Evolutionary conservation across 441 rosid genomes (phyloP).

Genomic region (Populus hybrid): DNA sequence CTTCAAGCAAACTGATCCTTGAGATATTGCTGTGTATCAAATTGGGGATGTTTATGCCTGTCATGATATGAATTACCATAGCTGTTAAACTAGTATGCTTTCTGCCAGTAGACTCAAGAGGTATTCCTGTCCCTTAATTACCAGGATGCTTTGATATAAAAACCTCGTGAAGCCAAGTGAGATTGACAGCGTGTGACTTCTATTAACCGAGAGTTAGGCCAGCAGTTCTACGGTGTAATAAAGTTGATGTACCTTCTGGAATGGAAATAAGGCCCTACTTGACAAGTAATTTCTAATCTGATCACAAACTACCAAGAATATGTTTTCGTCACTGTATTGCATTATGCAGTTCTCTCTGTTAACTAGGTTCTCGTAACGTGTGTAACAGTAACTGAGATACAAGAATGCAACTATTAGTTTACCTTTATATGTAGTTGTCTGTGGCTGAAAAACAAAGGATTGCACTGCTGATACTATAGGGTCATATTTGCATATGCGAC

Average conservation of each 20-base stretch:
- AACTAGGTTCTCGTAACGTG: too few relatives aligned
- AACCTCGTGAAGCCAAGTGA: neutral
- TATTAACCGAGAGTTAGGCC: neutral
- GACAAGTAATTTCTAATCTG: neutral
- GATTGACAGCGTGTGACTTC: neutral
- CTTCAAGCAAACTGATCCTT: constrained; percentile 29
- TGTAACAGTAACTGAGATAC: too few relatives aligned
- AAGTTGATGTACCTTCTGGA: neutral
- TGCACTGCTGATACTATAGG: too few relatives aligned
- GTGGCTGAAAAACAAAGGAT: too few relatives aligned
- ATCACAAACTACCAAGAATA: neutral
- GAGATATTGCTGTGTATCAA: constrained; percentile 3
- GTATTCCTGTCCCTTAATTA: neutral
- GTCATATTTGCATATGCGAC: too few relatives aligned
- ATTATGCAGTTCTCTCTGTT: neutral
- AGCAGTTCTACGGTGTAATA: neutral
- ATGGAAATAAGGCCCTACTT: neutral
- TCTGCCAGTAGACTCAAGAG: neutral
- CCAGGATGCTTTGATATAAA: neutral
- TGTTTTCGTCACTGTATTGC: neutral
- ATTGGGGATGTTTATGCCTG: neutral
- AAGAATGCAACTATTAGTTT: too few relatives aligned
- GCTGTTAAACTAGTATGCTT: neutral
- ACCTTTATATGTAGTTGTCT: too few relatives aligned
- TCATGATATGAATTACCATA: neutral